These are phyloP conservation scores for Periconia sp. DNA, from an alignment of 2,329 filamentous ascomycete genomes.

Conservation along the genomic window DNA sequence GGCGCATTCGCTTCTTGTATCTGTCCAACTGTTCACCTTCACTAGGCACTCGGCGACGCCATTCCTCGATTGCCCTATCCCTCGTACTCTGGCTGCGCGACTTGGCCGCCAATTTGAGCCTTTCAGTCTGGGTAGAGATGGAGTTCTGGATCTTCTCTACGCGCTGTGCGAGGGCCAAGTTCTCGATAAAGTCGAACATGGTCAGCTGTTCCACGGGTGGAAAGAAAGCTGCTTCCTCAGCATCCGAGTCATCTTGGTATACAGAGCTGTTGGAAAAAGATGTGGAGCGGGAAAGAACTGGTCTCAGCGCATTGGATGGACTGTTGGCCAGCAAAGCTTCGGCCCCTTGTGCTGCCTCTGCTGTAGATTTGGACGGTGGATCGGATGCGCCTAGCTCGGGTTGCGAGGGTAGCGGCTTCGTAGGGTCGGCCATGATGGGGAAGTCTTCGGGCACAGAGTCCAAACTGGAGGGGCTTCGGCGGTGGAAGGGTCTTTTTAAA, in stretches of 20 bases:
- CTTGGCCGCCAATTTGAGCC: constrained; percentile 81
- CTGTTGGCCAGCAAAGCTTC: constrained; percentile 40
- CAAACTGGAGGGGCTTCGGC: constrained; percentile 32
- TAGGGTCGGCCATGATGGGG: constrained; percentile 29
- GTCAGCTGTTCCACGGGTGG: constrained; percentile 87
- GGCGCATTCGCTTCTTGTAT: constrained; percentile 84
- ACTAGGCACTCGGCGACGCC: constrained; percentile 80
- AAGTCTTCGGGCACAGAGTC: constrained; percentile 33
- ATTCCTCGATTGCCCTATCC: constrained; percentile 89
- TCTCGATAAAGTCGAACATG: constrained; percentile 91
- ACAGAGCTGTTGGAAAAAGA: constrained; percentile 84
- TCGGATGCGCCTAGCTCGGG: constrained; percentile 32
- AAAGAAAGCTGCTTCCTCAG: constrained; percentile 64
- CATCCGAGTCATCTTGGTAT: constrained; percentile 83
- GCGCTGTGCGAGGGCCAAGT: constrained; percentile 83
- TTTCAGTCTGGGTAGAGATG: constrained; percentile 79
- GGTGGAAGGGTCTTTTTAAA: constrained; percentile 25
- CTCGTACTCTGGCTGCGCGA: constrained; percentile 76
- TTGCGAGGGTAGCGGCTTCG: constrained; percentile 18
- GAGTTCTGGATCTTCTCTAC: constrained; percentile 88
- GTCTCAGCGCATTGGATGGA: constrained; percentile 51
- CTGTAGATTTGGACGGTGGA: constrained; percentile 24
- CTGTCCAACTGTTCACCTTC: constrained; percentile 91
- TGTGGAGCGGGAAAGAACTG: constrained; percentile 68
- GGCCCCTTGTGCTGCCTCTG: constrained; percentile 28